phyloP scores from a whole-genome alignment of 2,329 filamentous ascomycete genomes.

The Calcarisporium arbuscula region DNA sequence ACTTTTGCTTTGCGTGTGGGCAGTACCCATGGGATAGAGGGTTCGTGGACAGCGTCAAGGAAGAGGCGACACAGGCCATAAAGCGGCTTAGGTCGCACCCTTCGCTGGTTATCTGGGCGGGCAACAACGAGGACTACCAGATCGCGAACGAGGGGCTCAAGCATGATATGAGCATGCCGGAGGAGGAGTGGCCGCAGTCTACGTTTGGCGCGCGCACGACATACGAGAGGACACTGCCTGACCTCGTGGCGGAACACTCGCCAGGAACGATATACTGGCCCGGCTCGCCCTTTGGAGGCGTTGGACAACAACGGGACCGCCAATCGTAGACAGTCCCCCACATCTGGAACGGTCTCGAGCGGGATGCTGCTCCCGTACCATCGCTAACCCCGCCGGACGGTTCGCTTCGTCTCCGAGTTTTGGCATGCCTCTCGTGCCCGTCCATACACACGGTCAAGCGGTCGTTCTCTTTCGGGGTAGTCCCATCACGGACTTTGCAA shows the following conservation, averaged over 20 bases:
- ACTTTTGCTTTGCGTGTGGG: conserved; percentile 63
- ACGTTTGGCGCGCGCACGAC: conserved; percentile 73
- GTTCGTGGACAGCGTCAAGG: conserved; percentile 49
- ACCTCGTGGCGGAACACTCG: conserved; percentile 54
- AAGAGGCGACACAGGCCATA: conserved; percentile 55
- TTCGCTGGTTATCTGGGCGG: conserved; percentile 66
- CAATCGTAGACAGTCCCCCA: no score
- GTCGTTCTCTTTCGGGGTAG: no score
- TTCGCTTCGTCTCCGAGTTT: no score
- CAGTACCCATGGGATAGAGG: conserved; percentile 56
- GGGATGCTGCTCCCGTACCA: no score
- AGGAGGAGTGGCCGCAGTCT: conserved; percentile 69
- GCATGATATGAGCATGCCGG: conserved; percentile 62
- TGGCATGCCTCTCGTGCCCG: no score
- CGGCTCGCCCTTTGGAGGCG: conserved; percentile 65
- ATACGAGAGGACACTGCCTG: conserved; percentile 68
- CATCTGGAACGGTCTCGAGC: no score
- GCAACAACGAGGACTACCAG: conserved; percentile 76
- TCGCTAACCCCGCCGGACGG: no score
- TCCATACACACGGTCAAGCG: no score
- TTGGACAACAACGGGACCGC: conserved; percentile 48
- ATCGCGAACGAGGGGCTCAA: conserved; percentile 60
- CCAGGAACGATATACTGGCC: conserved; percentile 65
- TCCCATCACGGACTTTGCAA: no score
- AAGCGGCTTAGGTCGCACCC: conserved; percentile 50